Evolutionary conservation across 257 asterid genomes (phyloP).

Genomic region (Solanum ossicruentum): DNA sequence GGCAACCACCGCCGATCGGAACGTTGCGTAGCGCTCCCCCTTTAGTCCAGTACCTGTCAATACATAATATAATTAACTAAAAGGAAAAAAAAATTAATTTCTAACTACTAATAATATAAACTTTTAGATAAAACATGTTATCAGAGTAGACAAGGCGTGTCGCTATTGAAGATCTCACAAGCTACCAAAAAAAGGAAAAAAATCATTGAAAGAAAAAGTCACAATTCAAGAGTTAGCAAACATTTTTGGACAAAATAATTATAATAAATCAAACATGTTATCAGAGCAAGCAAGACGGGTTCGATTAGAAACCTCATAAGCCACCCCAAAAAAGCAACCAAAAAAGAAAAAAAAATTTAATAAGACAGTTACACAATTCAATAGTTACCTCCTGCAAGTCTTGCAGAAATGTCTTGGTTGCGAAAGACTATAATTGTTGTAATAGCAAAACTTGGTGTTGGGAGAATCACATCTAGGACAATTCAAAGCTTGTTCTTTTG

Average conservation of each 20-base stretch:
- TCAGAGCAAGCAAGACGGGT: accelerated
- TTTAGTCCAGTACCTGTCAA: conserved; percentile 55
- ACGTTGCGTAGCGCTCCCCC: conserved; percentile 88
- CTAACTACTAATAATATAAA: not conserved
- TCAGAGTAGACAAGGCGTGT: not conserved
- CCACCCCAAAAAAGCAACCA: not conserved
- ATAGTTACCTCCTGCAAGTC: conserved; percentile 51
- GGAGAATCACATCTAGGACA: conserved; percentile 92
- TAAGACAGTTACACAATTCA: not conserved
- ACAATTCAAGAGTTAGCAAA: not conserved
- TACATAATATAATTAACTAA: not conserved
- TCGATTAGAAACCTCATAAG: not conserved
- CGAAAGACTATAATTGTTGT: conserved; percentile 79
- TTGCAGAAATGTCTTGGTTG: conserved; percentile 96
- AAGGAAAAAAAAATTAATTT: not conserved
- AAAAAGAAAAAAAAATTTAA: accelerated
- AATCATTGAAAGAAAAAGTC: not conserved
- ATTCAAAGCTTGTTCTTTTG: conserved; percentile 38
- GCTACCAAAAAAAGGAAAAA: not conserved
- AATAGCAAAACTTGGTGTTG: conserved; percentile 90
- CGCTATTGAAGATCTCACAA: not conserved
- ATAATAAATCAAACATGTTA: not conserved
- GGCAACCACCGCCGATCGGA: conserved; percentile 89
- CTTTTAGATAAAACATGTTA: not conserved
- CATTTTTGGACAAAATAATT: not conserved